Base-by-base conservation (phyloP, 2,329 filamentous ascomycete species). In the Lachnellula hyalina region DNA sequence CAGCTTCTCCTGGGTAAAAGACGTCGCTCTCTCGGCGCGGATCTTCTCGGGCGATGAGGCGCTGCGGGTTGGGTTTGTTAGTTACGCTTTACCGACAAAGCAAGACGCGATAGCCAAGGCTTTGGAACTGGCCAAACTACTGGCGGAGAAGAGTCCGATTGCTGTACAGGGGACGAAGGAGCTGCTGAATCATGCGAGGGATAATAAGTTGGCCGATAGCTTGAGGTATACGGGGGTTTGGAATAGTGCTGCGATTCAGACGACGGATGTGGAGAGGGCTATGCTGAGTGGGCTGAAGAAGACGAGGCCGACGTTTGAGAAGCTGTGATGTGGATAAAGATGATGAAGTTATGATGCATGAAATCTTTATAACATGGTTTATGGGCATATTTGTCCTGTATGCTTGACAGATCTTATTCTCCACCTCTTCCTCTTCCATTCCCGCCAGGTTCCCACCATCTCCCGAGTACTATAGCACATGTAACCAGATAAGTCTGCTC, bases 141-240 rank as follows among this genome's bases (percentile, higher is more conserved):
- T 96, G 55, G 87, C 89, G 28, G 75, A 70, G 17, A 96, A 96
- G 80, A 94, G 89, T 67, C 93, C 93, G 0, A 85, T 97, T 21
- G 91, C 90, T 1, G 88, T 93, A 60, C 83, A 90, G 74, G 86
- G 89, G 5, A 96, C 91, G 8, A 96, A 96, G 76, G 88, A 94
- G 73, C 73, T 96, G 59, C 69, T 96, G 67, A 91, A 94, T 71
- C 90, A 86, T 67, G 87, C 86, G 35, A 80, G 89, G 64, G 92
- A 96, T 70, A 83, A 91, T 69, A 77, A 79, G 2, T 83, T 96
- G 28, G 82, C 81, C 46, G 90, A 96, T 63, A 90, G 86, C 47
- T 73, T 97, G 69, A 82, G 83, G 55, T 96, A 96, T 71, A 96
- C 92, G 4, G 80, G 83, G 11, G 79, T 94, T 1, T 96, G 92